These are phyloP conservation scores for Eutrema heterophyllum DNA, from an alignment of 345 rosid genomes.

Conservation along the genomic window DNA sequence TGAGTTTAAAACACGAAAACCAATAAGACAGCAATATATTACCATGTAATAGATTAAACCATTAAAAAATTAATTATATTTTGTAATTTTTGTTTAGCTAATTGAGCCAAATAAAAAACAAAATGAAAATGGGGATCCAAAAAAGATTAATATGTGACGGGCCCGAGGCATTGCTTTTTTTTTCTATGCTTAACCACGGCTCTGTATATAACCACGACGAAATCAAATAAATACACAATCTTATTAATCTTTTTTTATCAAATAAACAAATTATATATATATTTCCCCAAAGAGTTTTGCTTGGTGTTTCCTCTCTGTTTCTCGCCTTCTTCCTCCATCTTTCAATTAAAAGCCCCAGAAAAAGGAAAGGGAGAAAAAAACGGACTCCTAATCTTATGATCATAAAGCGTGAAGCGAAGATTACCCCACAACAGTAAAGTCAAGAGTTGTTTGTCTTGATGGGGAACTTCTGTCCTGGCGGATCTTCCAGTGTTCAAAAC, in stretches of 20 bases:
- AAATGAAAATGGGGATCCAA: no score
- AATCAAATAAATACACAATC: not conserved
- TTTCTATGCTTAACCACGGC: no score
- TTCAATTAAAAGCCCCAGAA: not conserved
- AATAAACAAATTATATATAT: not conserved
- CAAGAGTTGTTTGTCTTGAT: constrained; percentile 14
- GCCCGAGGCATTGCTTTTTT: no score
- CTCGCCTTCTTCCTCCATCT: constrained; percentile 17
- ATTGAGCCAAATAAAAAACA: no score
- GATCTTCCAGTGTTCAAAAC: constrained; percentile 25
- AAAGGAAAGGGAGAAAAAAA: not conserved
- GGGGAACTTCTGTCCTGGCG: constrained; percentile 28
- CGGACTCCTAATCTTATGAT: not conserved
- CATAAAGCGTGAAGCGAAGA: not conserved
- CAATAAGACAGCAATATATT: no score
- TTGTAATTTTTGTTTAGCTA: no score
- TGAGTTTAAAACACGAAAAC: no score
- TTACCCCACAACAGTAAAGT: not conserved
- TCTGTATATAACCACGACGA: constrained; percentile 12
- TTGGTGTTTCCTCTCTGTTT: constrained; percentile 26
- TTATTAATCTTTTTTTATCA: not conserved
- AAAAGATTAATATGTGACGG: no score
- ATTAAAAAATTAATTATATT: no score
- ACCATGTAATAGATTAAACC: no score
- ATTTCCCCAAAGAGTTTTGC: not conserved